Evolutionary conservation across 2,329 filamentous ascomycete genomes (phyloP).

Genomic region (Ophiobolus disseminans): DNA sequence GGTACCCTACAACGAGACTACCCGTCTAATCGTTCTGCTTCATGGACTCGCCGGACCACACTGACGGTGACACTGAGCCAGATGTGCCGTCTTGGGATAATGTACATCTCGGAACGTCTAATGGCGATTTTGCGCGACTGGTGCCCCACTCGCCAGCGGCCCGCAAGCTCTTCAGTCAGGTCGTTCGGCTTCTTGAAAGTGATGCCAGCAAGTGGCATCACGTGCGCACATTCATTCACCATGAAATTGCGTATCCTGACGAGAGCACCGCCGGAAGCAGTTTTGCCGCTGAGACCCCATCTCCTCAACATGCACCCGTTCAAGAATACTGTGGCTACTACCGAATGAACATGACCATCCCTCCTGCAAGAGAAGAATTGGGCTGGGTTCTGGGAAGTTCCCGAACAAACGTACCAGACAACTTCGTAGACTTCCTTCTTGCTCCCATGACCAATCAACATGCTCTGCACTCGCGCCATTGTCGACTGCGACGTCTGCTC

Average conservation of each 20-base stretch:
- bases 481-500: slow-evolving; percentile 4
- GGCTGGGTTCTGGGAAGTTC: slow-evolving; percentile 8
- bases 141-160: slow-evolving; percentile 2
- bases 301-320: not conserved
- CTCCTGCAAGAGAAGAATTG: slow-evolving; percentile 2
- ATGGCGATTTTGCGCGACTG: slow-evolving; percentile 5
- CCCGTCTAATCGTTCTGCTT: no score
- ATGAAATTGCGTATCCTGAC: not conserved
- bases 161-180: not conserved
- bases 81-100: slow-evolving; percentile 2
- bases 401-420: slow-evolving; percentile 2
- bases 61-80: slow-evolving; percentile 1
- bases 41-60: not conserved
- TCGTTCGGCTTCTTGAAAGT: slow-evolving; percentile 1
- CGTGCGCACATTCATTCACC: slow-evolving; percentile 7
- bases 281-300: not conserved
- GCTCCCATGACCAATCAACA: not conserved
- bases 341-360: slow-evolving; percentile 7
- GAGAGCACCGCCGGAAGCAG: slow-evolving; percentile 5
- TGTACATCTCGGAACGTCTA: not conserved
- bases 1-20: no score
- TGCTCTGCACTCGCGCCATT: slow-evolving; percentile 3
- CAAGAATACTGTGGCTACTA: slow-evolving; percentile 8
- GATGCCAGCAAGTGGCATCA: slow-evolving; percentile 2
- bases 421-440: slow-evolving; percentile 11